Percentiles rank a stretch among this genome's conserved stretches.
phyloP scores from a whole-genome alignment of 257 asterid species.

The Asclepias syriaca region DNA sequence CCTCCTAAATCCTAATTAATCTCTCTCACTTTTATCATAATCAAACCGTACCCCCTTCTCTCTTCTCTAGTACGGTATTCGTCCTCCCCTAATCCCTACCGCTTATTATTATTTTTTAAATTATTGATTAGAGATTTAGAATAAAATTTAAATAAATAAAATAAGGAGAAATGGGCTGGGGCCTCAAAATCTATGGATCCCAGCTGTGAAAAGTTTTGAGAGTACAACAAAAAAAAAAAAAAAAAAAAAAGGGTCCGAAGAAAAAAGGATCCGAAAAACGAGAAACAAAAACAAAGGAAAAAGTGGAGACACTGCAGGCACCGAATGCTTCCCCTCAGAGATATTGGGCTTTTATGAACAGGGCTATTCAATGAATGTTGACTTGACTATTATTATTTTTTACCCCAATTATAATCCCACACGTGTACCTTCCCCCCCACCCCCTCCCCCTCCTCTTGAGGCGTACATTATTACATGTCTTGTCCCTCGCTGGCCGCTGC shows the following conservation, averaged over 20 bases:
- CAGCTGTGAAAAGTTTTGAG: constrained; percentile 2
- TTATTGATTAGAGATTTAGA: too few species aligned
- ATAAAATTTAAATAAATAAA: too few species aligned
- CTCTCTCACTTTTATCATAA: too few species aligned
- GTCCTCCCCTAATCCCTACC: too few species aligned
- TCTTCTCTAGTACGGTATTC: too few species aligned
- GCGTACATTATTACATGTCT: background rate
- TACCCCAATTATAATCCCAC: background rate
- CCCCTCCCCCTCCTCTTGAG: background rate
- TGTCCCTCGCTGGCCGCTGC: background rate
- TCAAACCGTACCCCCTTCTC: too few species aligned
- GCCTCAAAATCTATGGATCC: constrained; percentile 4
- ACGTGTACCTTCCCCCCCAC: background rate
- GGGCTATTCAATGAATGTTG: background rate
- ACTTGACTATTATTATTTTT: background rate
- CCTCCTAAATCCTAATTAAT: too few species aligned
- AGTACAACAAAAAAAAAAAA: too few species aligned
- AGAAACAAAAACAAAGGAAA: background rate
- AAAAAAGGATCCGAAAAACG: background rate
- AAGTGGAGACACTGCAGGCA: background rate
- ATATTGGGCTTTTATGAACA: background rate
- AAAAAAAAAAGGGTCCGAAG: constrained; percentile 5
- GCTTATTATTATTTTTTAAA: too few species aligned
- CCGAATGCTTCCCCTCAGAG: background rate
- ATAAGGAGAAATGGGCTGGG: background rate